phyloP scores from a whole-genome alignment of 768 basidiomycete species.

The Candolleomyces eurysporus region DNA sequence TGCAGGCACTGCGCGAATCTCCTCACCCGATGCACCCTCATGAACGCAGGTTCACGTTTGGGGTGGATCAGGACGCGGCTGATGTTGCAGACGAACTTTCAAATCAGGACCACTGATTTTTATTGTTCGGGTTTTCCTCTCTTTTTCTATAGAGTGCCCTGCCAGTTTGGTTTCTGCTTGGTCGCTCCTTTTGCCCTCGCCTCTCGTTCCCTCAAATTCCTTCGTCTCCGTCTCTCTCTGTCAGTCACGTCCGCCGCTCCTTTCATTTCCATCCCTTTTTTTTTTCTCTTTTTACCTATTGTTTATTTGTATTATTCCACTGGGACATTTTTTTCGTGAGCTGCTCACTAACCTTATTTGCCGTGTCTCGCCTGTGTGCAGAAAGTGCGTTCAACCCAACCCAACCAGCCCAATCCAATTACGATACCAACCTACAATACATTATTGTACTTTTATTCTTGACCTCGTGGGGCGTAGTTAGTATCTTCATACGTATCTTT shows the following conservation, averaged over 20 bases:
- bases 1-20: background rate
- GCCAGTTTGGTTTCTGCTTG: no score
- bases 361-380: no score
- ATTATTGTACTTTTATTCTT: background rate
- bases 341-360: background rate
- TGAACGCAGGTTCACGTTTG: constrained; percentile 1
- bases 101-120: background rate
- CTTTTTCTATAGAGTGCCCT: no score
- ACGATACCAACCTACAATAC: background rate
- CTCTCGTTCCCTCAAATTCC: background rate
- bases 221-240: background rate
- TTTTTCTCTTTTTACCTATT: background rate
- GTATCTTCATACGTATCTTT: no score
- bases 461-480: background rate
- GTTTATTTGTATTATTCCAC: background rate
- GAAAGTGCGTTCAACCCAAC: no score
- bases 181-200: no score
- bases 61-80: background rate
- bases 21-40: constrained; percentile 8
- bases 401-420: background rate
- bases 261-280: background rate
- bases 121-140: background rate
- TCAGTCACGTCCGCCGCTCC: background rate
- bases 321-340: background rate
- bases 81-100: constrained; percentile 2